Evolutionary conservation across 176 grass and related monocot species (phyloP).

Genomic region (Carex scoparia): DNA sequence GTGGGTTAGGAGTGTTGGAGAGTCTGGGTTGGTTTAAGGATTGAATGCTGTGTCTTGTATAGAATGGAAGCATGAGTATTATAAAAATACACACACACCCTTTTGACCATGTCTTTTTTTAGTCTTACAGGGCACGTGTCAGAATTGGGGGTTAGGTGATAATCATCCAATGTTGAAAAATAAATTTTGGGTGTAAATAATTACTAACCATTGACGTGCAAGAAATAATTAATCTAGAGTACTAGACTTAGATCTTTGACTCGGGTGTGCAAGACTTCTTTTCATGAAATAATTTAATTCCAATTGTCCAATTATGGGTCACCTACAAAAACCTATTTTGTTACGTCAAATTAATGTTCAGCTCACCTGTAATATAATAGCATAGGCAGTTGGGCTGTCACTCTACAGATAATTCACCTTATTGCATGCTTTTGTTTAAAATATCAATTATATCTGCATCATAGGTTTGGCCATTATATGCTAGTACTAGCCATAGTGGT

Average conservation of each 20-base stretch:
- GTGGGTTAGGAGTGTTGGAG: conserved; percentile 2
- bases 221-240: background rate
- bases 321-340: conserved; percentile 3
- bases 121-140: background rate
- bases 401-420: background rate
- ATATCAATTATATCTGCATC: background rate
- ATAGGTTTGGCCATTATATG: background rate
- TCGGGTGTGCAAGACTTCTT: background rate
- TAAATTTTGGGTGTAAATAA: background rate
- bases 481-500: background rate
- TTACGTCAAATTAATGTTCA: background rate
- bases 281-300: background rate
- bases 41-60: conserved; percentile 16
- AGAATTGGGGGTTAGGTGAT: background rate
- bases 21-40: conserved; percentile 9
- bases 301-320: conserved; percentile 4
- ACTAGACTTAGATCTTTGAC: background rate
- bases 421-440: background rate
- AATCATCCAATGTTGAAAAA: background rate
- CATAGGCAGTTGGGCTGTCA: background rate
- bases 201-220: background rate
- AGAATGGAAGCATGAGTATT: background rate
- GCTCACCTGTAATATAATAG: conserved; percentile 1
- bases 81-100: background rate
- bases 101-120: conserved; percentile 3